Evolutionary conservation across 441 rosid genomes (phyloP).

Genomic region (Raphanus hybrid): DNA sequence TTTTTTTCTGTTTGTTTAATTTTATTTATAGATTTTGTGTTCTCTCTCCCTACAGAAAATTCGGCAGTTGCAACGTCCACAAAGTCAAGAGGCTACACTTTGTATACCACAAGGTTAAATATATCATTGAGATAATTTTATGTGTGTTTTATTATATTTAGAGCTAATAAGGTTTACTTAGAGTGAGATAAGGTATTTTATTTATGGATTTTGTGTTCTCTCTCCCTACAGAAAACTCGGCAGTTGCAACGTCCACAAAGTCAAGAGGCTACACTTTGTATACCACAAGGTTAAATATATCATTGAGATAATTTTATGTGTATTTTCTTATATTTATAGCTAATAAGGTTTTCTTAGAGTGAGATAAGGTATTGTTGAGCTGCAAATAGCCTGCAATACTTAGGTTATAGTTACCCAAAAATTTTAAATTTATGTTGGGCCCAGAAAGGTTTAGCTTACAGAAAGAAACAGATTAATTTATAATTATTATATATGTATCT

Average conservation of each 20-base stretch:
- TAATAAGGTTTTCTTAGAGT: background rate
- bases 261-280: too few species aligned
- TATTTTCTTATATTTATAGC: background rate
- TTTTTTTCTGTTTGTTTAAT: background rate
- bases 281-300: too few species aligned
- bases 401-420: constrained; percentile 6
- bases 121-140: too few species aligned
- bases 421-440: background rate
- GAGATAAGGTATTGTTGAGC: background rate
- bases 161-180: background rate
- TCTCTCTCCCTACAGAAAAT: background rate
- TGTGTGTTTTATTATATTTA: background rate
- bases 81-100: too few species aligned
- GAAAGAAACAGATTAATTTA: background rate
- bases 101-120: too few species aligned
- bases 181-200: background rate
- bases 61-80: background rate
- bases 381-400: background rate
- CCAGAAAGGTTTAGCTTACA: background rate
- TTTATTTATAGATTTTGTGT: background rate
- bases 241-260: background rate
- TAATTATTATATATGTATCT: background rate
- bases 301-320: background rate
- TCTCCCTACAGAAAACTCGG: constrained; percentile 7
- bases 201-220: background rate